Evolutionary conservation across 2,329 filamentous ascomycete genomes (phyloP).

Genomic region (Pseudogymnoascus sp.): DNA sequence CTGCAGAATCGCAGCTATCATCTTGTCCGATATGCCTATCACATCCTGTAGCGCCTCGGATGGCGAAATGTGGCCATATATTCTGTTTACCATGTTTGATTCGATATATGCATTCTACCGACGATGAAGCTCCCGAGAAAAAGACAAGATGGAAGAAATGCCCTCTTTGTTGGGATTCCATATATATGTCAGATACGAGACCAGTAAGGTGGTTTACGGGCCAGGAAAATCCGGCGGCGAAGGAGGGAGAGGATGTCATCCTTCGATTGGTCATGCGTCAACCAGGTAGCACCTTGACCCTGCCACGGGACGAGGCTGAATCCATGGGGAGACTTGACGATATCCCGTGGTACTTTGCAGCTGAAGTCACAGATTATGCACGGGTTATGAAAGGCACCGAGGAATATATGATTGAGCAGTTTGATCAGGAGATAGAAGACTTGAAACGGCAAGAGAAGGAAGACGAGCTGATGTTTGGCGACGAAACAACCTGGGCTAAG

Average conservation of each 20-base stretch:
- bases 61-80: conserved; percentile 96
- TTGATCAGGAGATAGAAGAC: conserved; percentile 67
- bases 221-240: conserved; percentile 72
- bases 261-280: conserved; percentile 76
- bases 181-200: conserved; percentile 85
- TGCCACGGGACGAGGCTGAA: conserved; percentile 73
- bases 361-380: conserved; percentile 89
- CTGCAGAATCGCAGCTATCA: conserved; percentile 75
- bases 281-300: conserved; percentile 72
- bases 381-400: conserved; percentile 90
- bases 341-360: conserved; percentile 90
- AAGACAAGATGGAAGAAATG: conserved; percentile 85
- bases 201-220: conserved; percentile 88
- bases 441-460: conserved; percentile 71
- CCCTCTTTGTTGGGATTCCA: conserved; percentile 85
- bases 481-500: conserved; percentile 86
- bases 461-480: conserved; percentile 84
- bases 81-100: conserved; percentile 92
- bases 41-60: conserved; percentile 83
- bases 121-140: conserved; percentile 54
- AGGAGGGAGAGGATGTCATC: conserved; percentile 82
- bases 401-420: conserved; percentile 77
- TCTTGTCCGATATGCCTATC: conserved; percentile 94
- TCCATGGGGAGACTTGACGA: conserved; percentile 61
- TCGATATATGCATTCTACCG: conserved; percentile 85